Evolutionary conservation across 495 filamentous ascomycete species (phyloP).

Genomic region (Penicillium turbatum): DNA sequence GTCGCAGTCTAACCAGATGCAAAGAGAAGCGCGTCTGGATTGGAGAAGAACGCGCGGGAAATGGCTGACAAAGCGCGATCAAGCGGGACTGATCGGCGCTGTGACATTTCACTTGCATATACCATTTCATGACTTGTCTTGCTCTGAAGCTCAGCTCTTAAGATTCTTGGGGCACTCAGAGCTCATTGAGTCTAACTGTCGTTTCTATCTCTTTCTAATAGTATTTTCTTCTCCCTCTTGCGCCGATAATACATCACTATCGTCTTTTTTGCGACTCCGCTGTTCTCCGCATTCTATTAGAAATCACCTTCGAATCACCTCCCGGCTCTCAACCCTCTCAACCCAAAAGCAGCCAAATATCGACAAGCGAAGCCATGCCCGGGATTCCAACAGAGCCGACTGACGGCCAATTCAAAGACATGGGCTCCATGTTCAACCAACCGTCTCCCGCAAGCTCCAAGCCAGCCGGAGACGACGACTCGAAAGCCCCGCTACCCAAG

Average conservation of each 20-base stretch:
- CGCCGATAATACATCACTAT: background rate
- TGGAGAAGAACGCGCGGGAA: background rate
- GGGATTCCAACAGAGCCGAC: constrained; percentile 19
- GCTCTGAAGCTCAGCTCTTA: background rate
- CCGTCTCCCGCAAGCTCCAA: constrained; percentile 16
- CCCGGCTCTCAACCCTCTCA: background rate
- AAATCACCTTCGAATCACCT: constrained; percentile 17
- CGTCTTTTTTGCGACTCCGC: constrained; percentile 1
- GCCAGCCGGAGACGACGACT: constrained; percentile 21
- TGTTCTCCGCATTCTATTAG: constrained; percentile 21
- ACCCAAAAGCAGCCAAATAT: background rate
- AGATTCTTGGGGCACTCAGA: background rate
- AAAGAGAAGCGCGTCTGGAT: background rate
- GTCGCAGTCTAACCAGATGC: background rate
- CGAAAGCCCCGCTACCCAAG: constrained; percentile 56
- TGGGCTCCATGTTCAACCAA: constrained; percentile 21
- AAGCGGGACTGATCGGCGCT: constrained; percentile 3
- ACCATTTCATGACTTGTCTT: background rate
- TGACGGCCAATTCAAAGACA: constrained; percentile 3
- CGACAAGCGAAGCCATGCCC: constrained; percentile 11
- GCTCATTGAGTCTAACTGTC: background rate
- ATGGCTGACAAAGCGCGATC: constrained; percentile 10
- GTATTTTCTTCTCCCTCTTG: background rate
- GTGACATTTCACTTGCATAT: background rate
- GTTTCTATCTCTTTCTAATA: background rate